Evolutionary conservation across 306 rosid genomes (phyloP).

Genomic region (Alnus glutinosa): DNA sequence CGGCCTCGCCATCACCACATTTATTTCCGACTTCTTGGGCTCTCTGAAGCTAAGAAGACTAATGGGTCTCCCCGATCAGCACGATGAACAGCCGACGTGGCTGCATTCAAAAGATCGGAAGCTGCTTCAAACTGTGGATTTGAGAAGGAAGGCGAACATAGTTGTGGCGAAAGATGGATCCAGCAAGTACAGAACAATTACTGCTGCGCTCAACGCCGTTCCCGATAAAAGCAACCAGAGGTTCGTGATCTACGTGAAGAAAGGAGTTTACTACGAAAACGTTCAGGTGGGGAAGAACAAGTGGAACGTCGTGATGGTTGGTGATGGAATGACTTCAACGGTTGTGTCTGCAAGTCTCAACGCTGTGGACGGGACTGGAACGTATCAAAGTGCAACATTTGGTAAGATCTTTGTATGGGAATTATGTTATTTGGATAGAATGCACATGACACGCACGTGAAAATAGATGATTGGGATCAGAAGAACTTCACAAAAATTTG

Average conservation of each 20-base stretch:
- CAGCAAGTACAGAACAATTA: constrained; percentile 53
- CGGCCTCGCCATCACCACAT: constrained; percentile 70
- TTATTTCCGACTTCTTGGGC: constrained; percentile 33
- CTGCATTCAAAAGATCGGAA: constrained; percentile 27
- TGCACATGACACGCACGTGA: too few relatives aligned
- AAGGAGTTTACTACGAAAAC: constrained; percentile 60
- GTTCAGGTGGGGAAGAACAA: constrained; percentile 58
- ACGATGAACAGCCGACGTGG: constrained; percentile 36
- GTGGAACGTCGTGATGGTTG: constrained; percentile 77
- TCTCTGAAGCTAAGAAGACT: constrained; percentile 41
- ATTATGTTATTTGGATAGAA: neutral
- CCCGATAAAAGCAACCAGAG: constrained; percentile 51
- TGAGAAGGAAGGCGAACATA: constrained; percentile 39
- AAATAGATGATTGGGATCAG: too few relatives aligned
- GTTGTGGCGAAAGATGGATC: constrained; percentile 58
- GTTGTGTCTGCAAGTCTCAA: constrained; percentile 55
- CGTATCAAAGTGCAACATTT: constrained; percentile 73
- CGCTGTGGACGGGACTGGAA: constrained; percentile 77
- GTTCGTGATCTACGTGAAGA: constrained; percentile 70
- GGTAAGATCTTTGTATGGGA: constrained; percentile 39
- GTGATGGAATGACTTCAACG: constrained; percentile 71
- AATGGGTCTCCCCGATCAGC: constrained; percentile 14
- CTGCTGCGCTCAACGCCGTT: constrained; percentile 59
- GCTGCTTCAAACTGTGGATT: constrained; percentile 27
- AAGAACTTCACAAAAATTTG: too few relatives aligned